Conservation (phyloP, 768 basidiomycete genomes). For the Tubosaeta sp. region DNA sequence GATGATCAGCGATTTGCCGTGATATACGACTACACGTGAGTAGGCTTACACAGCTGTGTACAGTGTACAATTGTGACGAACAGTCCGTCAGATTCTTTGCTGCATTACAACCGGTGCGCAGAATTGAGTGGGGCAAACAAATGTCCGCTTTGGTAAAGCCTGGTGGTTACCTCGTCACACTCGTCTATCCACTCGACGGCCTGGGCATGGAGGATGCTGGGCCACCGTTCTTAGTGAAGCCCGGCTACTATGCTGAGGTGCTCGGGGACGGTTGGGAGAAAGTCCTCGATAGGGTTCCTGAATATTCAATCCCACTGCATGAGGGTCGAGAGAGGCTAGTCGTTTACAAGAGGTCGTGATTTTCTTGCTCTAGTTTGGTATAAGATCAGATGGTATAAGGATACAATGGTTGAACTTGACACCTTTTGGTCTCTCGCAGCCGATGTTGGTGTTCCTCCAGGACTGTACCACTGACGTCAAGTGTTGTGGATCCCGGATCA, state of each 20-base stretch:
- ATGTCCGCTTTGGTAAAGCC: conserved; percentile 54
- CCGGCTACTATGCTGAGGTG: conserved; percentile 51
- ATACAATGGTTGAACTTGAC: no score
- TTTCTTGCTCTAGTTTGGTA: no score
- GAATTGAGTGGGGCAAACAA: conserved; percentile 56
- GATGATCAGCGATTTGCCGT: conserved; percentile 9
- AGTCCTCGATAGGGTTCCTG: conserved; percentile 49
- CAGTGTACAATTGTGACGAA: not conserved
- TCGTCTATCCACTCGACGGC: conserved; percentile 57
- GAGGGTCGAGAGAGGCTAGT: conserved; percentile 48
- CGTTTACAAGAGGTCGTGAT: conserved; percentile 27
- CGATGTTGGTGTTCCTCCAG: no score
- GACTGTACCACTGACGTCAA: no score
- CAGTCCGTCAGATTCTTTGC: conserved; percentile 48
- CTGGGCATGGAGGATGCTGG: conserved; percentile 43
- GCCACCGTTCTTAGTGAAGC: conserved; percentile 59
- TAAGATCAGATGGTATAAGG: no score
- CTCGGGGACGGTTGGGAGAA: conserved; percentile 50
- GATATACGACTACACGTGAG: conserved; percentile 17
- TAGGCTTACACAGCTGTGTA: not conserved
- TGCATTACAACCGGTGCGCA: conserved; percentile 54
- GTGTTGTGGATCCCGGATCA: no score
- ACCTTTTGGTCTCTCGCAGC: no score
- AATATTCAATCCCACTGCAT: conserved; percentile 39
- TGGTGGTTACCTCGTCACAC: conserved; percentile 59